Evolutionary conservation across 805 yeast species (phyloP).

Genomic region (Candida ulmi): DNA sequence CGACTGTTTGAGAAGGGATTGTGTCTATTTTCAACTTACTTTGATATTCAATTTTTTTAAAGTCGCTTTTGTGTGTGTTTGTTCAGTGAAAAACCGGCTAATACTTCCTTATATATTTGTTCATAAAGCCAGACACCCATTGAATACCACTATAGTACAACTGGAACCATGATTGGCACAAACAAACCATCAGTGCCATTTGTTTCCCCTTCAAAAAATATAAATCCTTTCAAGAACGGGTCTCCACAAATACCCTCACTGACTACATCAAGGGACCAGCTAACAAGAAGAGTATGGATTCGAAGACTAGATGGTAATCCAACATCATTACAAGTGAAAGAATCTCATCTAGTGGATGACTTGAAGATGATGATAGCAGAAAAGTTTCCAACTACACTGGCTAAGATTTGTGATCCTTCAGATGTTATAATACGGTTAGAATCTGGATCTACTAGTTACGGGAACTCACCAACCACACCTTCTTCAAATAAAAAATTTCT

Average conservation of each 20-base stretch:
- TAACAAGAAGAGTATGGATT: conserved; percentile 49
- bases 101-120: too few species aligned
- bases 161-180: background rate
- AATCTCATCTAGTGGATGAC: conserved; percentile 73
- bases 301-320: conserved; percentile 48
- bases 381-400: conserved; percentile 66
- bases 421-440: conserved; percentile 40
- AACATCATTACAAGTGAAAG: conserved; percentile 60
- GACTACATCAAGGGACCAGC: conserved; percentile 9
- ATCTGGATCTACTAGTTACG: conserved; percentile 5
- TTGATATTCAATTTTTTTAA: too few species aligned
- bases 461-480: conserved; percentile 10
- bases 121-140: too few species aligned
- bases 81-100: too few species aligned
- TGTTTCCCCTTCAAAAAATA: conserved; percentile 6
- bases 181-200: conserved; percentile 5
- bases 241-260: conserved; percentile 10
- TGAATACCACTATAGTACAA: too few species aligned
- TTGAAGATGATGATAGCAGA: conserved; percentile 57
- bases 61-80: too few species aligned
- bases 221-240: background rate
- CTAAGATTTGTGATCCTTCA: conserved; percentile 60
- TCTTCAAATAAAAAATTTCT: conserved; percentile 6
- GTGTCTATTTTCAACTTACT: too few species aligned
- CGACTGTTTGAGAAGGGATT: too few species aligned